Evolutionary conservation across 805 yeast genomes (phyloP).

Genomic region (Candida sonorensis): DNA sequence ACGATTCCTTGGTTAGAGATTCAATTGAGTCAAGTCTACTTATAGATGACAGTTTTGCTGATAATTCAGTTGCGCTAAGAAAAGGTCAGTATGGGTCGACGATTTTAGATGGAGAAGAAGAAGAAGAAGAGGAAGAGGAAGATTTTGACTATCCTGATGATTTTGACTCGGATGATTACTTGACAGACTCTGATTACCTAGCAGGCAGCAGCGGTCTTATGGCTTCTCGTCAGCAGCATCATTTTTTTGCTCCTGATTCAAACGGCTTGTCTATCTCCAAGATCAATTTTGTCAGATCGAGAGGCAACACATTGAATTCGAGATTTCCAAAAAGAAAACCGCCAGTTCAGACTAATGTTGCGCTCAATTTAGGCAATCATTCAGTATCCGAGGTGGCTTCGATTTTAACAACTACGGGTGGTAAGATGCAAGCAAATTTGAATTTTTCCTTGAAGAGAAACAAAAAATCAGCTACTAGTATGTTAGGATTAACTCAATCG

Average conservation of each 20-base stretch:
- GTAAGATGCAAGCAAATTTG: too few relatives aligned
- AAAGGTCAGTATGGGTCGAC: too few relatives aligned
- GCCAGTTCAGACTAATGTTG: background rate
- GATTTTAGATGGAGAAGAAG: constrained; percentile 7
- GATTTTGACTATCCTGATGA: constrained; percentile 6
- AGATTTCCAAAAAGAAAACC: constrained; percentile 1
- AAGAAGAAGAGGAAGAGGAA: constrained; percentile 5
- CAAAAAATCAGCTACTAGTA: constrained; percentile 4
- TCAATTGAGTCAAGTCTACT: constrained; percentile 20
- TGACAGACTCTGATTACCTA: constrained; percentile 20
- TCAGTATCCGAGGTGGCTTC: too few relatives aligned
- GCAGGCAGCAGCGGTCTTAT: constrained; percentile 13
- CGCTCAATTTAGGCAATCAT: too few relatives aligned
- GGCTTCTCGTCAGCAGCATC: background rate
- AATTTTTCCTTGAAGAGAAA: constrained; percentile 14
- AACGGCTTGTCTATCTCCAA: constrained; percentile 11
- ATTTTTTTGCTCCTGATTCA: constrained; percentile 3
- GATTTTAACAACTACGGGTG: too few relatives aligned
- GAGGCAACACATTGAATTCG: constrained; percentile 5
- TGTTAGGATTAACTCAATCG: constrained; percentile 2
- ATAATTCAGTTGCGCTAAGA: too few relatives aligned
- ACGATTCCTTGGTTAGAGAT: constrained; percentile 7
- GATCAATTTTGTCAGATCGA: constrained; percentile 14
- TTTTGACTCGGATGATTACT: constrained; percentile 24
- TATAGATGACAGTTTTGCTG: constrained; percentile 21